A percentile compares a stretch with the other conserved stretches of the same genome.
These are phyloP conservation scores for Hanseniaspora vineae DNA, from an alignment of 805 yeast genomes.

Conservation along the genomic window DNA sequence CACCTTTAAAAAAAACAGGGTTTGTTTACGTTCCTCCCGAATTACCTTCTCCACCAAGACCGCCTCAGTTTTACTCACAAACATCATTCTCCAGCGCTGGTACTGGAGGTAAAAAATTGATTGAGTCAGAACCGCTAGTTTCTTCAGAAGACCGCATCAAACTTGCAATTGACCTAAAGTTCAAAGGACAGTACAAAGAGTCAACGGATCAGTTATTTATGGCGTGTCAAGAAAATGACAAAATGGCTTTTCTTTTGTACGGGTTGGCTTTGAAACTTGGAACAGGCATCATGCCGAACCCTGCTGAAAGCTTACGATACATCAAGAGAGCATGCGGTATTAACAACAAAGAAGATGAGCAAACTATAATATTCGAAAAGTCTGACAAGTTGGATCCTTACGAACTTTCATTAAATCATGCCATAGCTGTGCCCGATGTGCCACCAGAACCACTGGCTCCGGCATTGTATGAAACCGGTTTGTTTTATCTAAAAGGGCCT, in stretches of 20 bases:
- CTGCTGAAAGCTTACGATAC: constrained; percentile 44
- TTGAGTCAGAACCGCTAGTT: background rate
- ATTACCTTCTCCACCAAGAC: background rate
- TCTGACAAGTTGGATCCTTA: constrained; percentile 24
- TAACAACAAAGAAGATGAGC: constrained; percentile 14
- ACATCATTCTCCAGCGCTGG: background rate
- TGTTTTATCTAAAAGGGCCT: constrained; percentile 41
- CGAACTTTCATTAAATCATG: constrained; percentile 13
- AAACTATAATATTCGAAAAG: constrained; percentile 7
- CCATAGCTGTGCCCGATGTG: constrained; percentile 20
- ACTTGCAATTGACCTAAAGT: constrained; percentile 36
- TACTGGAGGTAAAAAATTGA: background rate
- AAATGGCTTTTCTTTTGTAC: constrained; percentile 56
- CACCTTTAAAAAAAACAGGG: background rate
- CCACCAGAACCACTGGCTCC: constrained; percentile 33
- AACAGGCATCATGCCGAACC: constrained; percentile 50
- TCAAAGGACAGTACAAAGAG: constrained; percentile 48
- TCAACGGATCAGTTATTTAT: constrained; percentile 55
- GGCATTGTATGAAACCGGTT: constrained; percentile 51
- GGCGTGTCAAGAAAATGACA: constrained; percentile 49
- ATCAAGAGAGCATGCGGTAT: constrained; percentile 38
- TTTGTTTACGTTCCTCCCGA: background rate
- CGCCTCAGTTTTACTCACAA: background rate
- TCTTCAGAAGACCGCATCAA: constrained; percentile 2
- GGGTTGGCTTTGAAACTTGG: constrained; percentile 58